Base-by-base conservation (phyloP, 2,329 filamentous ascomycete species). In the Penicillium glabrum region DNA sequence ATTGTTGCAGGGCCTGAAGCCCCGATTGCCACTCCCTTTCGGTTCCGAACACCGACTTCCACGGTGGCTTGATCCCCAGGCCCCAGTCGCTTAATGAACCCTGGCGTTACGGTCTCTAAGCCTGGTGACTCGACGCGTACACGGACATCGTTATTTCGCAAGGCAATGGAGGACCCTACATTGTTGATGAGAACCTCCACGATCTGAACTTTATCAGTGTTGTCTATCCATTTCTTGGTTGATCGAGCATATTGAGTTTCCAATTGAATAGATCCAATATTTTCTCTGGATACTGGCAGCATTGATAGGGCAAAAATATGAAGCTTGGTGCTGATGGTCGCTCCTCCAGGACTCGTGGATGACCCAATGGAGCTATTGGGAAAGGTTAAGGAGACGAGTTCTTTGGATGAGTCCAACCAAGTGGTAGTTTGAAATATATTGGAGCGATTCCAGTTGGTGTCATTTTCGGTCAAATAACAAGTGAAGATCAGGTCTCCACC, bases 381-480 rank as follows among this genome's bases (percentile, higher is more conserved):
- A 13, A 77, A 61, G 10, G 66, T 69, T 29, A 77, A 50, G 3
- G 69, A 72, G 9, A 67, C 61, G 9, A 78, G 60, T 19, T 75
- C 72, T 48, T 75, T 77, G 5, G 69, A 72, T 1, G 71, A 70
- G 54, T 77, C 74, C 3, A 77, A 56, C 74, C 74, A 75, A 46
- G 70, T 74, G 33, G 72, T 66, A 0, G 71, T 73, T 44, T 77
- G 72, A 54, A 73, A 78, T 43, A 78, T 76, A 60, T 75, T 76
- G 8, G 72, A 72, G 14, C 69, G 62, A 51, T 77, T 77, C 61
- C 68, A 76, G 53, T 77, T 72, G 3, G 72, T 66, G 14, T 59
- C 66, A 14, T 59, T 65, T 55, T 75, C 74, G 1, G 69, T 75
- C n/a, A 73, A 56, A 16, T 71, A 72, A 60, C 72, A 73, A 2